Conservation (phyloP, 2,329 filamentous ascomycete genomes). For the Ceratocystis ficicola region DNA sequence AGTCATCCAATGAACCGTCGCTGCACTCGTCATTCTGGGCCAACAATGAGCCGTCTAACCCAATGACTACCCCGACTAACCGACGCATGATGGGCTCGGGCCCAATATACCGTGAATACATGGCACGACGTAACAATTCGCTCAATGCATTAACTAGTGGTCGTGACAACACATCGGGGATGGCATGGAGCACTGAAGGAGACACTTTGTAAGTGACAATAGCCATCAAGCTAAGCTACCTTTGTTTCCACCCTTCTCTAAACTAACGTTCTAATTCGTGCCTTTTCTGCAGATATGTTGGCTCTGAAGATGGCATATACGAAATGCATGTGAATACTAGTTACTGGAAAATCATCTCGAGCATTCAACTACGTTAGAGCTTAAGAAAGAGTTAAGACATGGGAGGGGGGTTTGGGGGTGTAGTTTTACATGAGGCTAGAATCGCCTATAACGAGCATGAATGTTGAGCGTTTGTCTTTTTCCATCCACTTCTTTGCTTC, state of each 20-base stretch:
- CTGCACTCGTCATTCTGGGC: too few relatives aligned
- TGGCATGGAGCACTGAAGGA: conserved; percentile 52
- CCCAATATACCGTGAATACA: background rate
- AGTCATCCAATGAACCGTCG: too few relatives aligned
- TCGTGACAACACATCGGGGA: conserved; percentile 47
- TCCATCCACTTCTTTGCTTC: conserved; percentile 22
- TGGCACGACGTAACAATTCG: conserved; percentile 1
- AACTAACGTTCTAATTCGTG: background rate
- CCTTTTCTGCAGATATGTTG: conserved; percentile 41
- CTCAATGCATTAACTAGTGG: conserved; percentile 30
- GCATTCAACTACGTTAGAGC: conserved; percentile 39
- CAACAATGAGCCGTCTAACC: background rate
- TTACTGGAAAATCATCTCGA: conserved; percentile 47
- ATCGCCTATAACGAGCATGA: background rate
- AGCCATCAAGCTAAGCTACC: background rate
- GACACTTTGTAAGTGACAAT: conserved; percentile 41
- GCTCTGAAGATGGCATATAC: conserved; percentile 61
- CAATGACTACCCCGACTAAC: background rate
- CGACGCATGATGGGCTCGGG: background rate
- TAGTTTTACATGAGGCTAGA: background rate
- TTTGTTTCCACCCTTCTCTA: background rate
- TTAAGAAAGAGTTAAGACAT: too few relatives aligned
- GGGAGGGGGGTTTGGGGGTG: conserved; percentile 21
- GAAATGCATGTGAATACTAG: conserved; percentile 57
- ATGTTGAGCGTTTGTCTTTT: background rate